These are phyloP conservation scores for Melaleuca quinquenervia DNA, from an alignment of 345 rosid genomes.

Conservation along the genomic window DNA sequence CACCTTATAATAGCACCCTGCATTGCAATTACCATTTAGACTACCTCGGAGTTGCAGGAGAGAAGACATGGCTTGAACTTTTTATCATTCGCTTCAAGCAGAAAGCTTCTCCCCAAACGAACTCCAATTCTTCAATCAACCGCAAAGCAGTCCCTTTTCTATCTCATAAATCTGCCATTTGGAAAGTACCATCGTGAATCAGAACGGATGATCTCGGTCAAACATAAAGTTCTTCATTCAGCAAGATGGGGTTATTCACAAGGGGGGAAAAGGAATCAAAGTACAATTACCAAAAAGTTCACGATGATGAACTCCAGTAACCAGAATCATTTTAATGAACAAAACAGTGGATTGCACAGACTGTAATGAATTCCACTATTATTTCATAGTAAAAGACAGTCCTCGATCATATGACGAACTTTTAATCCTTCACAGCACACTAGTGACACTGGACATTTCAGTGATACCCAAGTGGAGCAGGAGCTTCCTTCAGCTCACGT, in stretches of 20 bases:
- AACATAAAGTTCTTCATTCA: not conserved
- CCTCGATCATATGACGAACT: not conserved
- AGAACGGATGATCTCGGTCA: not conserved
- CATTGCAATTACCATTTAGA: not conserved
- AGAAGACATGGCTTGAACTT: not conserved
- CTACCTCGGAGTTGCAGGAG: not conserved
- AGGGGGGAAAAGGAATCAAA: not conserved
- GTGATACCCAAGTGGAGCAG: slow-evolving; percentile 66
- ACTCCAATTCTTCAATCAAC: not conserved
- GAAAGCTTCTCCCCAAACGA: not conserved
- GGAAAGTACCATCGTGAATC: not conserved
- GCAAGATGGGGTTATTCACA: not conserved
- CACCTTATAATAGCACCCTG: not conserved
- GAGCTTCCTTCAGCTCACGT: slow-evolving; percentile 49
- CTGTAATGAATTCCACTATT: not conserved
- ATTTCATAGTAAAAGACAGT: not conserved
- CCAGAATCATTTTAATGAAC: not conserved
- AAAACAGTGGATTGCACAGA: not conserved
- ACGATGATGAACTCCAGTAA: not conserved
- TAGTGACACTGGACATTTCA: slow-evolving; percentile 1
- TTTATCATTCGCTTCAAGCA: not conserved
- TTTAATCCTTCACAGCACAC: not conserved
- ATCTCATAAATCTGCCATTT: not conserved
- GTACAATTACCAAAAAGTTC: not conserved
- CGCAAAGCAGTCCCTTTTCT: not conserved